Evolutionary conservation across 1,284 basidiomycete genomes (phyloP).

Genomic region (Ganoderma lingzhi): DNA sequence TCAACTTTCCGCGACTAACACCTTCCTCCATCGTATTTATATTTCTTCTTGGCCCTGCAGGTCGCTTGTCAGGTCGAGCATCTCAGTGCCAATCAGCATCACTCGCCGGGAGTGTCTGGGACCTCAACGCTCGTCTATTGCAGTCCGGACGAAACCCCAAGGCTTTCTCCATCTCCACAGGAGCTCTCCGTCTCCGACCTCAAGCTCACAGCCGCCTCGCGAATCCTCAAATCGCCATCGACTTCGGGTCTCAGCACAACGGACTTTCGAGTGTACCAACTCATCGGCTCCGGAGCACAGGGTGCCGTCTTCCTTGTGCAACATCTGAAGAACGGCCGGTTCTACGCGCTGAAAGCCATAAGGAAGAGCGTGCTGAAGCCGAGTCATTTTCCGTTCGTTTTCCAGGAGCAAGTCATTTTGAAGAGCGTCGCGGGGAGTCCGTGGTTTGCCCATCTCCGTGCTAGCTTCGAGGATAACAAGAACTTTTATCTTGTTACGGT

Average conservation of each 20-base stretch:
- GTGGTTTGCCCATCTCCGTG: conserved; percentile 33
- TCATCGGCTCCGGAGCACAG: conserved; percentile 22
- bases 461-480: conserved; percentile 36
- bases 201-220: conserved; percentile 22
- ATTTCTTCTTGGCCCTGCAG: not conserved
- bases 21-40: not conserved
- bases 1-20: not conserved
- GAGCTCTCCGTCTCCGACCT: conserved; percentile 19
- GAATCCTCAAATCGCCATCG: conserved; percentile 7
- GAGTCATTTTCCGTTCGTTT: conserved; percentile 17
- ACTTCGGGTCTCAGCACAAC: not conserved
- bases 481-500: conserved; percentile 42
- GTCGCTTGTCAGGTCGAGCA: conserved; percentile 23
- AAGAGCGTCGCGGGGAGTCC: conserved; percentile 25
- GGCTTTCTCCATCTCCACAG: conserved; percentile 15
- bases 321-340: conserved; percentile 15
- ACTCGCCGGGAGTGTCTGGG: conserved; percentile 1
- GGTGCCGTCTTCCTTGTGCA: conserved; percentile 24
- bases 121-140: conserved; percentile 21
- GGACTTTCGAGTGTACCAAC: conserved; percentile 19
- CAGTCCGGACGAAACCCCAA: conserved; percentile 2
- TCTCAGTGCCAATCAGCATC: conserved; percentile 9
- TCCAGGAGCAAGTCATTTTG: conserved; percentile 28
- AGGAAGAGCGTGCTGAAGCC: conserved; percentile 13
- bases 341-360: conserved; percentile 26